phyloP scores from a whole-genome alignment of 768 basidiomycete species.

The Xerocomellus amylosporus region DNA sequence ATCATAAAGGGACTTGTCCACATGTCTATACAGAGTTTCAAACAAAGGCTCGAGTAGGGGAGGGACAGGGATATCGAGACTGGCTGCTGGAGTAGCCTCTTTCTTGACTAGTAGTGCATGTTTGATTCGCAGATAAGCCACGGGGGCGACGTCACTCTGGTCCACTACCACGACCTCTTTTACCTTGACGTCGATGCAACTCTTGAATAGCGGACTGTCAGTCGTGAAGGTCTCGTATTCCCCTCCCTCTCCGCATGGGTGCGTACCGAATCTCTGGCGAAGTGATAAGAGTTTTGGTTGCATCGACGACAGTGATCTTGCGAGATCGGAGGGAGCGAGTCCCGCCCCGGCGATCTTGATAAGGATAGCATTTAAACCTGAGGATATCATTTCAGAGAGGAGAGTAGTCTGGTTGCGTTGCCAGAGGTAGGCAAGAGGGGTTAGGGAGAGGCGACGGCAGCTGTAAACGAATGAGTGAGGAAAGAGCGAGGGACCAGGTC shows the following conservation, averaged over 20 bases:
- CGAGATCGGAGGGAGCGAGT: conserved; percentile 72
- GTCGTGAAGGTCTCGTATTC: conserved; percentile 95
- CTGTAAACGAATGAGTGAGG: conserved; percentile 37
- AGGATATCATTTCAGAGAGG: conserved; percentile 80
- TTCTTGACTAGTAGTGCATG: conserved; percentile 64
- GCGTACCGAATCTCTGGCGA: conserved; percentile 79
- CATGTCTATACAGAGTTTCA: conserved; percentile 1
- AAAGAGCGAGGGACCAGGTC: not conserved
- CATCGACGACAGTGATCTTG: conserved; percentile 72
- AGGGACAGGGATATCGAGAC: conserved; percentile 39
- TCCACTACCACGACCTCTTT: conserved; percentile 74
- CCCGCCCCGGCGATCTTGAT: conserved; percentile 98
- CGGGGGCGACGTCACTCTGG: conserved; percentile 81
- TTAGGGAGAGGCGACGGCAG: conserved; percentile 76
- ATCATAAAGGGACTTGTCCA: conserved; percentile 14
- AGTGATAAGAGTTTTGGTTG: conserved; percentile 67
- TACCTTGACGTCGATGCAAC: conserved; percentile 63
- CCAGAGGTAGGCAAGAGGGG: conserved; percentile 89
- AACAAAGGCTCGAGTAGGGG: conserved; percentile 43
- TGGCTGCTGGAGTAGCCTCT: not conserved
- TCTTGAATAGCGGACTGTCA: conserved; percentile 86
- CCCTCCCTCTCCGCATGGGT: conserved; percentile 96
- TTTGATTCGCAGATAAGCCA: conserved; percentile 86
- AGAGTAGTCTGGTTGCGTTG: conserved; percentile 86
- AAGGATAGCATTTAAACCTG: conserved; percentile 75